Evolutionary conservation across 805 yeast species (phyloP).

Genomic region (Candida boidinii): DNA sequence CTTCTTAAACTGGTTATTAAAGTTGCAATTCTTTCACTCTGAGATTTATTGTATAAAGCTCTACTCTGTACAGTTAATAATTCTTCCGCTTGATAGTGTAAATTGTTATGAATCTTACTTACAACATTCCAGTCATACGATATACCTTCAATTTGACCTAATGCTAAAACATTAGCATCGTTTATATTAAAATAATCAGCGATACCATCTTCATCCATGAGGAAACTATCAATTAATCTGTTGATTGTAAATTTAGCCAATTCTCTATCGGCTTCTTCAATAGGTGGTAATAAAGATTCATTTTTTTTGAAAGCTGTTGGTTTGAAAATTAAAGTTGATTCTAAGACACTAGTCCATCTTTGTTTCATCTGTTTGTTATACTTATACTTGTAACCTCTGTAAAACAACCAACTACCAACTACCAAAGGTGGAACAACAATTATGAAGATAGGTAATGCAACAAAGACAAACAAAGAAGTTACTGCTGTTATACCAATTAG

Average conservation of each 20-base stretch:
- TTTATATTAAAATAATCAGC: slow-evolving; percentile 15
- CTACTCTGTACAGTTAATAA: slow-evolving; percentile 20
- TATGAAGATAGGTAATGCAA: slow-evolving; percentile 23
- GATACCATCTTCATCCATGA: slow-evolving; percentile 21
- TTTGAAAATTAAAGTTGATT: slow-evolving; percentile 17
- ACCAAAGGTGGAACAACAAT: slow-evolving; percentile 23
- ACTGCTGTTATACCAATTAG: slow-evolving; percentile 16
- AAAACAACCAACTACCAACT: slow-evolving; percentile 16
- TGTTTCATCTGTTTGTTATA: slow-evolving; percentile 8
- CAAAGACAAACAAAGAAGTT: slow-evolving; percentile 20
- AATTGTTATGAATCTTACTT: slow-evolving; percentile 11
- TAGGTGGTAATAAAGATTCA: slow-evolving; percentile 12
- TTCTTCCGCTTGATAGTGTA: slow-evolving; percentile 14
- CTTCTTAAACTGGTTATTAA: slow-evolving; percentile 15
- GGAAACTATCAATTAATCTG: slow-evolving; percentile 22
- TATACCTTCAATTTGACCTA: slow-evolving; percentile 21
- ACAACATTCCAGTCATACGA: slow-evolving; percentile 18
- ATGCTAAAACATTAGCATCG: slow-evolving; percentile 16
- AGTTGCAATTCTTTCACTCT: slow-evolving; percentile 16
- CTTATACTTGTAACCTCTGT: slow-evolving; percentile 8
- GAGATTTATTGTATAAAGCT: slow-evolving; percentile 16
- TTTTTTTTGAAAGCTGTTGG: slow-evolving; percentile 7
- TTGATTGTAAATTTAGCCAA: slow-evolving; percentile 22
- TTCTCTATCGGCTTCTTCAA: slow-evolving; percentile 19
- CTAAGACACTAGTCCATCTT: slow-evolving; percentile 16